These are phyloP conservation scores for Oemleria cerasiformis DNA, from an alignment of 306 rosid genomes.

Conservation along the genomic window DNA sequence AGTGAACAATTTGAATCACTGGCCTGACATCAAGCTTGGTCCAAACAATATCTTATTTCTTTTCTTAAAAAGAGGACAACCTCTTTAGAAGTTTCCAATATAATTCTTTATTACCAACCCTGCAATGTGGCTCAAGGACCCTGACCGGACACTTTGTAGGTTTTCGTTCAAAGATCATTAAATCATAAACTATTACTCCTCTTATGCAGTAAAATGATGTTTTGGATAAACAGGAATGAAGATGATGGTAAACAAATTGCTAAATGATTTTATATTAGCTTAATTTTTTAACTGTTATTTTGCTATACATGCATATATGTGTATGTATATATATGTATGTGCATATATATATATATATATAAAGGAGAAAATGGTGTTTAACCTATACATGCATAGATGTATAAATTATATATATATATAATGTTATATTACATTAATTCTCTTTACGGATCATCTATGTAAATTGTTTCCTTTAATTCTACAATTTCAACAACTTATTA, in stretches of 20 bases:
- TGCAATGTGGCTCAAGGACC: neutral
- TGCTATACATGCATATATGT: no score
- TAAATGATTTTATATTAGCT: neutral
- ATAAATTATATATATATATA: neutral
- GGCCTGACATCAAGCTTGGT: neutral
- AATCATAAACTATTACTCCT: neutral
- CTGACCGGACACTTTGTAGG: neutral
- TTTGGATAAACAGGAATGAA: neutral
- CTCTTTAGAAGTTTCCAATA: no score
- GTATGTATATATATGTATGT: no score
- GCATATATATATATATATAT: neutral
- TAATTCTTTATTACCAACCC: no score
- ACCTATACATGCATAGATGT: neutral
- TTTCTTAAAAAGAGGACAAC: no score
- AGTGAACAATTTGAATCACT: neutral
- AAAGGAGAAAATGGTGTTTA: neutral
- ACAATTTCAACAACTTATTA: conserved; percentile 5
- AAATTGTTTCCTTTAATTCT: conserved; percentile 19
- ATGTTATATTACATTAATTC: neutral
- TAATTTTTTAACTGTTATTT: no score
- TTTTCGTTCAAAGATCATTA: neutral
- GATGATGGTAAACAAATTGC: neutral
- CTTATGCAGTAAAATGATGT: neutral
- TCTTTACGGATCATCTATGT: neutral
- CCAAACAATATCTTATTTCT: no score